phyloP scores from a whole-genome alignment of 163 green algal genomes.

The Scenedesmus sp. region DNA sequence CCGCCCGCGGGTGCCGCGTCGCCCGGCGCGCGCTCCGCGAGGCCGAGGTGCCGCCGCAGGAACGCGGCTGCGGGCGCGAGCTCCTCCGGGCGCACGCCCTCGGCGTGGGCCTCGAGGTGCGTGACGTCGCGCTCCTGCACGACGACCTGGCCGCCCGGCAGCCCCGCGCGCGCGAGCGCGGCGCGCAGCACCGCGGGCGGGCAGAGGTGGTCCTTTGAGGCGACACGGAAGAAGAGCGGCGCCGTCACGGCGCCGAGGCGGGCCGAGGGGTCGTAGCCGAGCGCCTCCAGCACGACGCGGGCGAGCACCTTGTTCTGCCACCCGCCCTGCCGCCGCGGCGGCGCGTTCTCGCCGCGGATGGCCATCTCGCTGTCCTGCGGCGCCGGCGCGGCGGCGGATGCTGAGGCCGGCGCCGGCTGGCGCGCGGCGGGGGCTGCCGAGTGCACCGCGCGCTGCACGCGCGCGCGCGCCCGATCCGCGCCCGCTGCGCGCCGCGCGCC shows the following conservation, averaged over 20 bases:
- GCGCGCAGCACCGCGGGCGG: constrained; percentile 19
- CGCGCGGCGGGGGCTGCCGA: too few relatives aligned
- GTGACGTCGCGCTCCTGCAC: constrained; percentile 37
- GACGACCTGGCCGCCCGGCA: background rate
- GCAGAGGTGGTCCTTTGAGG: constrained; percentile 43
- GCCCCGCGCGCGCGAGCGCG: background rate
- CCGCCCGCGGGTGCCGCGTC: background rate
- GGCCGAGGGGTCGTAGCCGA: constrained; percentile 45
- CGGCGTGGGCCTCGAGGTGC: constrained; percentile 40
- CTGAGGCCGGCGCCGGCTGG: too few relatives aligned
- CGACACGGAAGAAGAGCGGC: constrained; percentile 43
- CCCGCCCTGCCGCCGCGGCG: constrained; percentile 36
- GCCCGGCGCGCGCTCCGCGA: background rate
- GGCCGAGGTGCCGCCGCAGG: constrained; percentile 12
- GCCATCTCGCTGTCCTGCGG: constrained; percentile 37
- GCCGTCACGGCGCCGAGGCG: background rate
- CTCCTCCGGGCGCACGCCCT: constrained; percentile 16
- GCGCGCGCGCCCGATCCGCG: constrained; percentile 26
- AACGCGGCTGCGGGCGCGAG: constrained; percentile 25
- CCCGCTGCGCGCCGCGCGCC: too few relatives aligned
- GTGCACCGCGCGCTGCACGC: too few relatives aligned
- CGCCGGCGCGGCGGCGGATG: background rate
- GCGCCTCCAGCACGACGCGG: constrained; percentile 41
- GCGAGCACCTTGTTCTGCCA: constrained; percentile 52
- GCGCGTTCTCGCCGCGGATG: constrained; percentile 6